A percentile compares a stretch with the other conserved stretches of the same genome.
Conservation (phyloP, 2,329 filamentous ascomycete genomes). For the Ophiostoma pallidulum region DNA sequence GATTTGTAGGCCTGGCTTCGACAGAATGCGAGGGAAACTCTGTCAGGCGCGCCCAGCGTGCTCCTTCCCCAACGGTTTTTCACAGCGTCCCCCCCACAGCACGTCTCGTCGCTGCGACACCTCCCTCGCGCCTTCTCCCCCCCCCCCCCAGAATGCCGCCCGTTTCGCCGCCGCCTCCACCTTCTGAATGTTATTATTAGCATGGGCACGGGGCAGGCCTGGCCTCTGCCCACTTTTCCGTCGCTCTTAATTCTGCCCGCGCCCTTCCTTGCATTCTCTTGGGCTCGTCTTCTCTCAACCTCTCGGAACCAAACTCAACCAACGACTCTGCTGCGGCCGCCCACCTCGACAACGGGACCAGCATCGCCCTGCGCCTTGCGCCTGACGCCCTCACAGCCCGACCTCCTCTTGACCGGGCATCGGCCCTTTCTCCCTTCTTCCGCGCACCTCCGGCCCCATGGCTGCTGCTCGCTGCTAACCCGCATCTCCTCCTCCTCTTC, state of each 20-base stretch:
- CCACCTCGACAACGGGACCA: no score
- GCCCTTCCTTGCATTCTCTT: background rate
- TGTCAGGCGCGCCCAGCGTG: background rate
- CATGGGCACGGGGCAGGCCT: no score
- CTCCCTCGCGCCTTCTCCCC: background rate
- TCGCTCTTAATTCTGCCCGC: background rate
- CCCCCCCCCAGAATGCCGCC: background rate
- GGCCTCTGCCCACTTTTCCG: background rate
- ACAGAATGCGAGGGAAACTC: background rate
- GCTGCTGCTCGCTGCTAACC: no score
- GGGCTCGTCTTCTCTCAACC: background rate
- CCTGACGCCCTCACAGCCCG: background rate
- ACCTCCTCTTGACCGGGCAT: background rate
- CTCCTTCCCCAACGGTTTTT: slow-evolving; percentile 2
- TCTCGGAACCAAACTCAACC: background rate
- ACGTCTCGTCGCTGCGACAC: background rate
- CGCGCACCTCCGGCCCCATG: no score
- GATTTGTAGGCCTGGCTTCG: background rate
- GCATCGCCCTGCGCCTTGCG: background rate
- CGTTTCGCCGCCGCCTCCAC: no score
- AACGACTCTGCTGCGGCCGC: no score
- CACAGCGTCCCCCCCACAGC: background rate
- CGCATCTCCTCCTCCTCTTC: no score
- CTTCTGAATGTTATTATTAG: slow-evolving; percentile 6
- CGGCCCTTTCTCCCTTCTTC: no score